Evolutionary conservation across 495 filamentous ascomycete genomes (phyloP), one percentile per base, ranked within the genome.

Genomic region (Aspergillus bridgeri): DNA sequence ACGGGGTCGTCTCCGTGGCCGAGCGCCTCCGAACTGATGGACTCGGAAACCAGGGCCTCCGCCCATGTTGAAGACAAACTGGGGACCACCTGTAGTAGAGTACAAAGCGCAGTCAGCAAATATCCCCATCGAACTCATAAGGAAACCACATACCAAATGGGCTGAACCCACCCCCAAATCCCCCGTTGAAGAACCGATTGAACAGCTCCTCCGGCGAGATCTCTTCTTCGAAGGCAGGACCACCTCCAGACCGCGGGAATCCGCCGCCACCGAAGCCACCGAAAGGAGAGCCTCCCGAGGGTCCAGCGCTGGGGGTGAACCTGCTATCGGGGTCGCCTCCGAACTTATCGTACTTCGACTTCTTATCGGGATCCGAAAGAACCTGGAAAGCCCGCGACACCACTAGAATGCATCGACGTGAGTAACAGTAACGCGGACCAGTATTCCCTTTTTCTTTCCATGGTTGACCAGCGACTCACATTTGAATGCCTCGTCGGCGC

Each of bases 401-500:
- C 89, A 96, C 93, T 90, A 59, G 33, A 47, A 5, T 29, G 45
- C 6, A 38, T n/a, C 22, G 15, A 18, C 25, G 23, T 48, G 48
- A 59, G 48, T 2, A 43, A 53, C 51, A 59, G 48, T 2, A 43
- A 53, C 27, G 6, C 17, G 7, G 44, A 20, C 3, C 19, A 19
- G 5, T 18, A 20, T 23, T 8, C 21, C 6, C 15, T 8, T 6
- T 1, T 20, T 47, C 19, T 15, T 15, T n/a, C 43, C 27, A 7
- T 29, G 6, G 1, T 38, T 3, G 17, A 38, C 33, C 33, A 38
- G 13, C 2, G 11, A 79, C 85, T 75, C 69, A 89, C 86, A 74
- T 75, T 98, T 98, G 74, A 98, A 98, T 21, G 94, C 94, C 75
- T 98, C 94, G 72, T 96, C 94, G 54, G 94, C 92, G 33, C 92